Conservation (phyloP, 495 filamentous ascomycete species). For the Talaromyces proteolyticus region DNA sequence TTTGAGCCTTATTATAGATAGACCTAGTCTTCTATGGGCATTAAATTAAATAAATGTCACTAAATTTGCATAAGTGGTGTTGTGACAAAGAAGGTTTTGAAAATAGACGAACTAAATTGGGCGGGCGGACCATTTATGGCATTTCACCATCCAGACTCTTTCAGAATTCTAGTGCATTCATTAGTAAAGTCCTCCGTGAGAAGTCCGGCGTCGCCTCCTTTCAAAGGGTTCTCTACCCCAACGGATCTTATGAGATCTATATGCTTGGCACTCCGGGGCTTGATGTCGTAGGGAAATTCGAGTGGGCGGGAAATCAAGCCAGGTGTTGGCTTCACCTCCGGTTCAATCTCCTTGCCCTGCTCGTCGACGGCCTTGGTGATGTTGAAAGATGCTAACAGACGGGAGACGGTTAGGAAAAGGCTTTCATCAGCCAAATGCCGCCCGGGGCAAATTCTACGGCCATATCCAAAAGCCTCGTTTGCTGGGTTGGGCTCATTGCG, state of each 20-base stretch:
- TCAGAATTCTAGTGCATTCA: neutral
- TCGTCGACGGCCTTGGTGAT: slow-evolving; percentile 13
- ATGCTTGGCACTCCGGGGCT: slow-evolving; percentile 7
- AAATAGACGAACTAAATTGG: too few species aligned
- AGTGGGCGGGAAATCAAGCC: slow-evolving; percentile 10
- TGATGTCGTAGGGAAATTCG: slow-evolving; percentile 6
- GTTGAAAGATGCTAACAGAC: slow-evolving; percentile 51
- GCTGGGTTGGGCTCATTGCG: slow-evolving; percentile 20
- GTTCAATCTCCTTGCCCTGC: slow-evolving; percentile 8
- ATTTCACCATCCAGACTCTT: neutral
- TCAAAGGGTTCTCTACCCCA: slow-evolving; percentile 4
- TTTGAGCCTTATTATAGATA: too few species aligned
- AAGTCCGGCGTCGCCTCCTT: neutral
- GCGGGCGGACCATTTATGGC: too few species aligned
- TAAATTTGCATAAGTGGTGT: too few species aligned
- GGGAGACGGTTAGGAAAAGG: slow-evolving; percentile 42
- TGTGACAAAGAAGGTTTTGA: too few species aligned
- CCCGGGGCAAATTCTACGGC: slow-evolving; percentile 54
- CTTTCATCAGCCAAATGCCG: slow-evolving; percentile 52
- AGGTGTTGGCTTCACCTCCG: slow-evolving; percentile 6
- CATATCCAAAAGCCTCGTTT: slow-evolving; percentile 47
- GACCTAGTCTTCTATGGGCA: too few species aligned
- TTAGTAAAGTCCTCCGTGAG: neutral
- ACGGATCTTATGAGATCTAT: slow-evolving; percentile 4
- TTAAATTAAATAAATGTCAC: too few species aligned